Percentiles rank a stretch among this genome's conserved stretches.
These are phyloP conservation scores for Cicer yamashitae DNA, from an alignment of 306 rosid genomes.

Conservation along the genomic window DNA sequence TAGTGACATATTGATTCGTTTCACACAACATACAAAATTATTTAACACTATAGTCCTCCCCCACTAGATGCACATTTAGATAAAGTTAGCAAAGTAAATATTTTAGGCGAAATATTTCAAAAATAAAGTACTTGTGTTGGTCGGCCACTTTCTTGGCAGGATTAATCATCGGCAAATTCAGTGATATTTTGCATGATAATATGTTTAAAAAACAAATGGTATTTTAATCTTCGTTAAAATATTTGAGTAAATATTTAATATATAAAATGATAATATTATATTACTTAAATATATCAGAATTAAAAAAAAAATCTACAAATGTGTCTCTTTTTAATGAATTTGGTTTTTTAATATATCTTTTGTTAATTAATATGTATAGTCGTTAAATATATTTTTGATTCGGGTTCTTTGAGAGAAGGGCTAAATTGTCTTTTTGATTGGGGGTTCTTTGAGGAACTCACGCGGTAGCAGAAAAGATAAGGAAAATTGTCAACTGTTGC, in stretches of 20 bases:
- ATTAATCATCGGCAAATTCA: no score
- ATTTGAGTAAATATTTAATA: no score
- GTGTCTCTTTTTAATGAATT: no score
- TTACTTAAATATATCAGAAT: no score
- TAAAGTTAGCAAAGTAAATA: conserved; percentile 7
- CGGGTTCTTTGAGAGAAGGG: background rate
- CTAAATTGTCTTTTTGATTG: background rate
- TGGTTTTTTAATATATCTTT: no score
- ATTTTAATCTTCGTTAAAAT: conserved; percentile 19
- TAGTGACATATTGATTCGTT: conserved; percentile 54
- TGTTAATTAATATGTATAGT: no score
- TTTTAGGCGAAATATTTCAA: conserved; percentile 6
- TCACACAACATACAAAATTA: conserved; percentile 43
- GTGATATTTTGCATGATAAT: no score
- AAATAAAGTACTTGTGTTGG: background rate
- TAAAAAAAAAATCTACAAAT: no score
- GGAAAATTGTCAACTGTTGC: conserved; percentile 17
- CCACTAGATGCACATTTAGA: conserved; percentile 30
- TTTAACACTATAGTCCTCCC: conserved; percentile 14
- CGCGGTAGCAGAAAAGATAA: conserved; percentile 41
- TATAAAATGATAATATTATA: no score
- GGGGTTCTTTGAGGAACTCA: conserved; percentile 19
- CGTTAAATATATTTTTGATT: no score
- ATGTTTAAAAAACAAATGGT: background rate
- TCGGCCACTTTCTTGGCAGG: no score